Evolutionary conservation across 371 early-diverging fungal species (phyloP).

Genomic region (Mucor racemosus): DNA sequence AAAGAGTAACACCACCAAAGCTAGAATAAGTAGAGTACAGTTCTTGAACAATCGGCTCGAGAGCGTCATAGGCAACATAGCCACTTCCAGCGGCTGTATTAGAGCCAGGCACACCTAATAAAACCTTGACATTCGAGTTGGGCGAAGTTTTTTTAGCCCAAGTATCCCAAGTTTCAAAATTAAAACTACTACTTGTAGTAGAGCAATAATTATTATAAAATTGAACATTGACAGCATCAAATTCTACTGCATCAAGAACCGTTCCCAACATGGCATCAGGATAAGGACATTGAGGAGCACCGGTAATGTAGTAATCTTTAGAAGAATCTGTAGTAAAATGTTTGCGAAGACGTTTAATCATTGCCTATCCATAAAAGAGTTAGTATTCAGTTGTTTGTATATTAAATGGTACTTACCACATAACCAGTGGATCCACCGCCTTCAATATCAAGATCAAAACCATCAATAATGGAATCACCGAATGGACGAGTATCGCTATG

Average conservation of each 20-base stretch:
- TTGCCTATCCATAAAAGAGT: slow-evolving; percentile 6
- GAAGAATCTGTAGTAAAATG: slow-evolving; percentile 28
- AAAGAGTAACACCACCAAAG: slow-evolving; percentile 72
- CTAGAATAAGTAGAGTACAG: slow-evolving; percentile 44
- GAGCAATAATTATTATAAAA: slow-evolving; percentile 80
- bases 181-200: slow-evolving; percentile 55
- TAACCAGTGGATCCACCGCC: slow-evolving; percentile 61
- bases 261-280: slow-evolving; percentile 62
- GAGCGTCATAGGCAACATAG: slow-evolving; percentile 47
- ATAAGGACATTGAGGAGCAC: slow-evolving; percentile 78
- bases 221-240: slow-evolving; percentile 72
- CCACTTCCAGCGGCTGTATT: slow-evolving; percentile 68
- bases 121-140: slow-evolving; percentile 65
- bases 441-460: slow-evolving; percentile 77
- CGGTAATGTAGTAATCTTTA: slow-evolving; percentile 55
- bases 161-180: slow-evolving; percentile 65
- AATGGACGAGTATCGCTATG: slow-evolving; percentile 61
- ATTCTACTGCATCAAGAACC: slow-evolving; percentile 46
- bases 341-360: slow-evolving; percentile 51
- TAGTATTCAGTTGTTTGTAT: not conserved
- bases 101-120: slow-evolving; percentile 68
- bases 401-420: slow-evolving; percentile 24
- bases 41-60: slow-evolving; percentile 38
- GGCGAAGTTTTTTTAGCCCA: slow-evolving; percentile 55
- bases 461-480: slow-evolving; percentile 65